Base-by-base conservation (phyloP, 2,329 filamentous ascomycete genomes). In the Aspergillus puulaauensis region DNA sequence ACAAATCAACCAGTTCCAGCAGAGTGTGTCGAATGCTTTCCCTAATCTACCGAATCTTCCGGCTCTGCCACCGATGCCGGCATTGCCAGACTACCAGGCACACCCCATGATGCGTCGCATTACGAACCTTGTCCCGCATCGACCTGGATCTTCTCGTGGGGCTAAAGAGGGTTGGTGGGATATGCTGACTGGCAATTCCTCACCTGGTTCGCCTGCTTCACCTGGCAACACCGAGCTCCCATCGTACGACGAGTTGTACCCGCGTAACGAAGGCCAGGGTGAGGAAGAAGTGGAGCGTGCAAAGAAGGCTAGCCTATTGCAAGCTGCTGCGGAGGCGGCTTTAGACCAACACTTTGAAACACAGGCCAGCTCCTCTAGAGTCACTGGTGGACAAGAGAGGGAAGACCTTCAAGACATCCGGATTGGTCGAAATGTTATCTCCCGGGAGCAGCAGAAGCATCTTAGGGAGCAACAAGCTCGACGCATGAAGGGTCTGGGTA, bases 221-320 rank as follows among this genome's bases (percentile, higher is more conserved):
- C 35, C 35, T 19, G 76, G 75, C 40, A 74, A 83, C 9, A 77
- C 80, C 4, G 79, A 83, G 33, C 90, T 90, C 8, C 90, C 90
- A 9, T 84, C 90, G 0, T 95, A 95, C 63, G 87, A 92, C 53
- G 90, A 93, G 48, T 84, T 95, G 27, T 95, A 86, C 70, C 90
- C 89, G 5, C 70, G 72, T 41, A 69, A 75, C 23, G 71, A 71
- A 33, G 58, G 64, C 31, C 65, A 65, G 21, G 72, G 70, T 15
- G 58, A 58, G 55, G 72, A 70, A 45, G 75, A 78, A 46, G 64
- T 62, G 12, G 70, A 67, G 39, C 75, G 75, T 27, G 65, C 77
- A 6, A 79, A 80, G 57, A 78, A 78, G 55, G 70, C 70, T 9
- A 76, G 73, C n/a, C 64, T 77, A 41, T 52, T 79, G 12, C 72